Percentiles rank a stretch among this genome's conserved stretches.
Evolutionary conservation across 805 yeast species (phyloP).

Genomic region (Wickerhamomyces alni): DNA sequence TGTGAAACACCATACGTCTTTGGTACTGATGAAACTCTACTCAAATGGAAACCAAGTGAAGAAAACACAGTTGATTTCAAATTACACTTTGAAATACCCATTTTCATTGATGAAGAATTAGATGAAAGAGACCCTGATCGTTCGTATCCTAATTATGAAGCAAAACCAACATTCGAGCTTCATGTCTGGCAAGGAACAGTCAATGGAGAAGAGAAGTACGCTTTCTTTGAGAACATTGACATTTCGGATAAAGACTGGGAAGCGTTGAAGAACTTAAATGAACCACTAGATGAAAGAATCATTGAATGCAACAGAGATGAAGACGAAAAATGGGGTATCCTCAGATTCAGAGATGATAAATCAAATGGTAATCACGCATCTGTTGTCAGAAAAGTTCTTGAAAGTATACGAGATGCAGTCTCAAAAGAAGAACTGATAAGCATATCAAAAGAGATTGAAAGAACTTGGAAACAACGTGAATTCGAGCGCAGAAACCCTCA

Average conservation of each 20-base stretch:
- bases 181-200: conserved; percentile 73
- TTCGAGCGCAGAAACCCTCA: conserved; percentile 14
- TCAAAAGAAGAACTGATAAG: conserved; percentile 66
- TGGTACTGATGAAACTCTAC: conserved; percentile 81
- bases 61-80: conserved; percentile 92
- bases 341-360: conserved; percentile 93
- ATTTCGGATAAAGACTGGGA: conserved; percentile 78
- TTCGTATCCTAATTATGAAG: conserved; percentile 75
- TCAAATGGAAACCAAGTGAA: conserved; percentile 97
- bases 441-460: conserved; percentile 49
- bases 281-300: conserved; percentile 85
- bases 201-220: conserved; percentile 56
- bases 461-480: conserved; percentile 58
- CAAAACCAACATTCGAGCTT: conserved; percentile 63
- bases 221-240: conserved; percentile 58
- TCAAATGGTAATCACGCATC: conserved; percentile 77
- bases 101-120: conserved; percentile 54
- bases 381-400: conserved; percentile 76
- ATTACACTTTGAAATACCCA: conserved; percentile 54
- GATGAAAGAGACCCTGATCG: conserved; percentile 59
- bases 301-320: conserved; percentile 75
- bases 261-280: conserved; percentile 54
- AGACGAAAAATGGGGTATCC: conserved; percentile 65
- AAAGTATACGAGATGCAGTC: conserved; percentile 84
- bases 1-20: conserved; percentile 79